Percentiles rank a stretch among this genome's conserved stretches.
These are phyloP conservation scores for Pestalotiopsis sp. DNA, from an alignment of 2,329 filamentous ascomycete genomes.

Conservation along the genomic window DNA sequence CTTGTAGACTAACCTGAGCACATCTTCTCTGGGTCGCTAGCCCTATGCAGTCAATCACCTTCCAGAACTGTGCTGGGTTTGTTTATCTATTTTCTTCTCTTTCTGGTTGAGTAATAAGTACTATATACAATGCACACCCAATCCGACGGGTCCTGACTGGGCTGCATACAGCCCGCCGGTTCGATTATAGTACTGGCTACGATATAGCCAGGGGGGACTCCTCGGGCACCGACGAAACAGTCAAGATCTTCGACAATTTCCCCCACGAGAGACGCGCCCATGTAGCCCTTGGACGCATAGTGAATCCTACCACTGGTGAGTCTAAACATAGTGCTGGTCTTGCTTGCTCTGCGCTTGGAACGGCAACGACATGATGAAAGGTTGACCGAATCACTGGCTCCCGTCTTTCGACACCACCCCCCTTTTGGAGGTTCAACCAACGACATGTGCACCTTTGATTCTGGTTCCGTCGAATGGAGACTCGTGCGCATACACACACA, in stretches of 20 bases:
- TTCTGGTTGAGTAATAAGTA: too few relatives aligned
- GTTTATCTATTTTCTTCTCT: too few relatives aligned
- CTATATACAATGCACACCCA: neutral
- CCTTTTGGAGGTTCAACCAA: too few relatives aligned
- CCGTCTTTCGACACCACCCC: too few relatives aligned
- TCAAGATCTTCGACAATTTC: neutral
- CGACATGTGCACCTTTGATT: too few relatives aligned
- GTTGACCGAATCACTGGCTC: too few relatives aligned
- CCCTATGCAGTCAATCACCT: neutral
- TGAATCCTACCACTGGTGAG: too few relatives aligned
- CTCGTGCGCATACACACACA: neutral
- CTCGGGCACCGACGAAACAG: neutral
- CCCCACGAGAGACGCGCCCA: neutral
- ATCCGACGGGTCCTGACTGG: neutral
- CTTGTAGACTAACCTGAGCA: neutral
- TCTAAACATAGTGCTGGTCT: too few relatives aligned
- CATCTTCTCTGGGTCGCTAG: neutral
- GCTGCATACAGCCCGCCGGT: neutral
- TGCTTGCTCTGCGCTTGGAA: too few relatives aligned
- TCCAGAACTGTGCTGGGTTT: neutral
- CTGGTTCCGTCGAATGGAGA: too few relatives aligned
- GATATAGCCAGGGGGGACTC: neutral
- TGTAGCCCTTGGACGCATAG: too few relatives aligned
- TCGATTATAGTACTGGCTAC: neutral
- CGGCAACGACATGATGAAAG: too few relatives aligned